Percentiles rank a stretch among this genome's conserved stretches.
phyloP scores from a whole-genome alignment of 495 filamentous ascomycete species.

The Aspergillus homomorphus region DNA sequence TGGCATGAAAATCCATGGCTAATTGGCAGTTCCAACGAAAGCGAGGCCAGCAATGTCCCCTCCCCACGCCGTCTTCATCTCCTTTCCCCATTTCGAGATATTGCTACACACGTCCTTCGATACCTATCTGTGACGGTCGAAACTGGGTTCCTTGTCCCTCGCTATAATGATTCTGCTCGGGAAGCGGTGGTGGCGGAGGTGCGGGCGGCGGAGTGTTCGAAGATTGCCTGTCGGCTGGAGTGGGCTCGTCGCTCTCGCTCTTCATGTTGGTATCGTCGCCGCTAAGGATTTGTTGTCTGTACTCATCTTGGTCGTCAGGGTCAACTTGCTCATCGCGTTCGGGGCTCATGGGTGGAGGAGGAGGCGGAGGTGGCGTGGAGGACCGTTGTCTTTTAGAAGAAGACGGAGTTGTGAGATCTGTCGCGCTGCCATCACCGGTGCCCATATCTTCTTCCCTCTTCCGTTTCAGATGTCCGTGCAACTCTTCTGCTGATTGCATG shows the following conservation, averaged over 20 bases:
- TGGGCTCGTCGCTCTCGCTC: conserved; percentile 20
- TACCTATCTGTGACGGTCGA: conserved; percentile 22
- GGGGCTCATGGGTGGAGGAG: conserved; percentile 25
- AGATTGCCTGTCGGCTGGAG: conserved; percentile 15
- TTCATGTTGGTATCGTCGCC: conserved; percentile 27
- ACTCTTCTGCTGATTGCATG: conserved; percentile 17
- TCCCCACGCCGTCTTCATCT: not conserved
- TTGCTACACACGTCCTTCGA: conserved; percentile 25
- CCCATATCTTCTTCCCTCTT: conserved; percentile 53
- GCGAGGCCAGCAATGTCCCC: not conserved
- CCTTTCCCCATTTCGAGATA: not conserved
- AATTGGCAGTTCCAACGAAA: not conserved
- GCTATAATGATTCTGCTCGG: conserved; percentile 5
- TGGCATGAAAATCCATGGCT: not conserved
- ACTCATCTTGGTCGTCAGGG: conserved; percentile 10
- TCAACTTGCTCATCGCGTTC: conserved; percentile 1
- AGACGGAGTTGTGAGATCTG: conserved; percentile 23
- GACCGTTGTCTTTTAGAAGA: conserved; percentile 41
- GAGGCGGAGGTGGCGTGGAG: conserved; percentile 34
- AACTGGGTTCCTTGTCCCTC: conserved; percentile 13
- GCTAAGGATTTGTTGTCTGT: conserved; percentile 8
- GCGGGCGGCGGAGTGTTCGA: conserved; percentile 20
- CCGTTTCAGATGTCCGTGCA: conserved; percentile 53
- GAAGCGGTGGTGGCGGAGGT: conserved; percentile 21
- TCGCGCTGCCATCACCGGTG: conserved; percentile 24